phyloP scores from a whole-genome alignment of 2,329 filamentous ascomycete species.

The Fusarium camptoceras region DNA sequence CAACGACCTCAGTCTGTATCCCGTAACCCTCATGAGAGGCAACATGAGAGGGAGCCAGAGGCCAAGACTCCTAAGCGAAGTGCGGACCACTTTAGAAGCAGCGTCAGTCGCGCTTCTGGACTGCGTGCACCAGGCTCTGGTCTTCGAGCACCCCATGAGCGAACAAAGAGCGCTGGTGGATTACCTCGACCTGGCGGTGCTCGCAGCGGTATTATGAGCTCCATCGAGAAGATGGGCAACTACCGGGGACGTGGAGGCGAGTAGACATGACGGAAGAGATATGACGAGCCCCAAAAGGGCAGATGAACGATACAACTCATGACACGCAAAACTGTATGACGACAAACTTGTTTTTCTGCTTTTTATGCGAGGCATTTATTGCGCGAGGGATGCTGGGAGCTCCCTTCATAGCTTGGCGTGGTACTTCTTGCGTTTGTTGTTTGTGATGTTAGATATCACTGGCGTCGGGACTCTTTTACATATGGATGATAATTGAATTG shows the following conservation, averaged over 20 bases:
- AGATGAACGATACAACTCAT: constrained; percentile 38
- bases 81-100: constrained; percentile 55
- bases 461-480: constrained; percentile 29
- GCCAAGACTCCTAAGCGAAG: constrained; percentile 51
- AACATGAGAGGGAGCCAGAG: constrained; percentile 43
- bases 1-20: constrained; percentile 34
- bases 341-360: constrained; percentile 22
- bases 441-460: constrained; percentile 21
- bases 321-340: constrained; percentile 43
- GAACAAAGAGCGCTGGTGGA: constrained; percentile 59
- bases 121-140: constrained; percentile 70
- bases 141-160: constrained; percentile 57
- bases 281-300: constrained; percentile 20
- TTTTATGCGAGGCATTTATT: constrained; percentile 36
- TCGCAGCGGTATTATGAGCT: constrained; percentile 82
- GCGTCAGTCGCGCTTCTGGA: constrained; percentile 66
- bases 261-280: constrained; percentile 26
- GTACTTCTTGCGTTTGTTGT: constrained; percentile 26
- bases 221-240: constrained; percentile 88
- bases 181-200: constrained; percentile 63
- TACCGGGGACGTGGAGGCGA: constrained; percentile 59
- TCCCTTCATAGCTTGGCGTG: constrained; percentile 28
- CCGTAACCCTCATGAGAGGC: constrained; percentile 40
- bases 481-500: constrained; percentile 24
- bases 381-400: constrained; percentile 13